phyloP scores from a whole-genome alignment of 2,329 filamentous ascomycete species.

The Aureobasidium sp. region DNA sequence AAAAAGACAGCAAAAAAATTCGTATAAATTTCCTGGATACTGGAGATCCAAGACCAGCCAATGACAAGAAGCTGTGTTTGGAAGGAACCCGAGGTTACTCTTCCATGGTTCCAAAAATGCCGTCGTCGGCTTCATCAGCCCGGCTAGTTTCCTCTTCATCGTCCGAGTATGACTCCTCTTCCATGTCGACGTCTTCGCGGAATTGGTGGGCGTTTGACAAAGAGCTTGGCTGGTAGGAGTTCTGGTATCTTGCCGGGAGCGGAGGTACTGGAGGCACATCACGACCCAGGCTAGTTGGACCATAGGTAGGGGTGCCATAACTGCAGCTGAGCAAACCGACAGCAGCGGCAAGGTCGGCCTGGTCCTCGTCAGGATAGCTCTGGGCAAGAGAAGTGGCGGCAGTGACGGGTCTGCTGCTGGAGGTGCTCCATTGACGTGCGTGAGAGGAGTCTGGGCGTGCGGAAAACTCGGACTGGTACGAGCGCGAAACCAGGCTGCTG shows the following conservation, averaged over 20 bases:
- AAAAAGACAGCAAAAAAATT: constrained; percentile 4
- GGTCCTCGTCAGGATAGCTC: constrained; percentile 71
- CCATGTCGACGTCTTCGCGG: constrained; percentile 42
- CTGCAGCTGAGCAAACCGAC: constrained; percentile 88
- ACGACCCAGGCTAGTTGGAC: constrained; percentile 54
- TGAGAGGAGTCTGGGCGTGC: constrained; percentile 40
- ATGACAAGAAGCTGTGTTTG: background rate
- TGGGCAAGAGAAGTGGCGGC: constrained; percentile 55
- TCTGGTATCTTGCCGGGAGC: constrained; percentile 72
- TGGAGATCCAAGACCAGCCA: constrained; percentile 5
- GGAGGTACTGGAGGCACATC: constrained; percentile 85
- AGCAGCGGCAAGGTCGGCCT: constrained; percentile 80
- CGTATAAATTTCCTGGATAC: constrained; percentile 1
- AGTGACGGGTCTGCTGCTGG: constrained; percentile 65
- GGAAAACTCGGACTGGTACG: constrained; percentile 56
- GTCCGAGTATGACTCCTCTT: constrained; percentile 33
- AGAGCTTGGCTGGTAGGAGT: constrained; percentile 24
- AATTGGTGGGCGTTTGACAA: constrained; percentile 19
- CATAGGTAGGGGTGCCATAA: constrained; percentile 70
- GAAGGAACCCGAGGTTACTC: constrained; percentile 61
- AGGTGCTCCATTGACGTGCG: constrained; percentile 59
- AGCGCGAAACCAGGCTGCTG: constrained; percentile 55
- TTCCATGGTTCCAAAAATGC: constrained; percentile 95
- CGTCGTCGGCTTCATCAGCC: constrained; percentile 85
- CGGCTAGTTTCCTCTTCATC: constrained; percentile 45